Conservation (phyloP, 805 yeast genomes). For the Metahyphopichia silvanorum region DNA sequence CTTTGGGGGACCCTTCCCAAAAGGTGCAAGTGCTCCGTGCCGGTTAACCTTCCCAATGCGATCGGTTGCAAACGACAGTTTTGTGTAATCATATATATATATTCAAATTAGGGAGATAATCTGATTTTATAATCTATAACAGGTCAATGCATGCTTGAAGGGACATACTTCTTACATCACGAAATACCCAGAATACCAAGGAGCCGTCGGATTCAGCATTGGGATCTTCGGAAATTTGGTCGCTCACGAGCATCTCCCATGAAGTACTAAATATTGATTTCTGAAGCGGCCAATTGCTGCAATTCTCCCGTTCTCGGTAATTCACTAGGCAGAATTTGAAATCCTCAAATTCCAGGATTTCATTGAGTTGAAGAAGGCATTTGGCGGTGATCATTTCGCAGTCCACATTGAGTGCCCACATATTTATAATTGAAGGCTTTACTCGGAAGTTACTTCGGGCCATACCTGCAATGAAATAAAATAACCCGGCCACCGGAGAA, state of each 20-base stretch:
- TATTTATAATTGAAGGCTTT: conserved; percentile 8
- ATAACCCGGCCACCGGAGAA: conserved; percentile 18
- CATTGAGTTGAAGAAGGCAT: conserved; percentile 10
- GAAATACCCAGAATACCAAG: conserved; percentile 19
- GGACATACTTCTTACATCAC: conserved; percentile 20
- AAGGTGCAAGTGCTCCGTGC: background rate
- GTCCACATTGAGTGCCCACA: conserved; percentile 16
- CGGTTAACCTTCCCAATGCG: background rate
- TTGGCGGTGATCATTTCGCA: conserved; percentile 13
- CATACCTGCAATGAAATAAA: conserved; percentile 17
- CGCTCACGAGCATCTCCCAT: conserved; percentile 1
- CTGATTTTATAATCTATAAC: conserved; percentile 2
- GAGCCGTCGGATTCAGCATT: conserved; percentile 19
- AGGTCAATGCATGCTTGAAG: conserved; percentile 8
- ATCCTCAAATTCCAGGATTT: conserved; percentile 18
- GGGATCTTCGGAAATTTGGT: conserved; percentile 2
- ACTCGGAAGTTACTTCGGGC: conserved; percentile 18
- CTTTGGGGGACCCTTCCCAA: background rate
- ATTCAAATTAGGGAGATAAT: too few species aligned
- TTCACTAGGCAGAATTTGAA: conserved; percentile 11
- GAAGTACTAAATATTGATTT: too few species aligned
- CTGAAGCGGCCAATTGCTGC: too few species aligned
- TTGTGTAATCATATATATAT: conserved; percentile 3
- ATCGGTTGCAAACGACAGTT: background rate
- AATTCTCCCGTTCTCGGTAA: conserved; percentile 9